Evolutionary conservation across 2,329 filamentous ascomycete species (phyloP).

Genomic region (Paradendryphiella salina): DNA sequence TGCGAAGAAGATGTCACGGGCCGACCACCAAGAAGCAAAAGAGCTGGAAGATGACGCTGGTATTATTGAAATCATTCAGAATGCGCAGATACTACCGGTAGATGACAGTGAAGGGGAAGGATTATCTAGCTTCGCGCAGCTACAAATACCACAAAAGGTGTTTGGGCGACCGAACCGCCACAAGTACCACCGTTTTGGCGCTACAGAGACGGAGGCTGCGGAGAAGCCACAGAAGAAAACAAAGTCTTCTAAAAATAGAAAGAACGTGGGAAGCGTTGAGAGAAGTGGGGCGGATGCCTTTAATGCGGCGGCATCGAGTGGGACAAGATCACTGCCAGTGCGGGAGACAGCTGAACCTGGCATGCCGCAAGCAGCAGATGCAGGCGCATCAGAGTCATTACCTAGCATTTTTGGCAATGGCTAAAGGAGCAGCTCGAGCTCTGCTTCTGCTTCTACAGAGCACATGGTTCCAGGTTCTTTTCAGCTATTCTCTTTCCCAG

Average conservation of each 20-base stretch:
- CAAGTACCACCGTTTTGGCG: slow-evolving; percentile 35
- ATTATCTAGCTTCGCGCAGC: slow-evolving; percentile 46
- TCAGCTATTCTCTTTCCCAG: too few species aligned
- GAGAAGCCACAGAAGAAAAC: slow-evolving; percentile 27
- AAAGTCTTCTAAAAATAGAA: slow-evolving; percentile 10
- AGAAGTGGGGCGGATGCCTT: not conserved
- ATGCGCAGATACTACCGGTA: slow-evolving; percentile 55
- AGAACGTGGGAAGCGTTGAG: not conserved
- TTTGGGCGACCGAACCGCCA: slow-evolving; percentile 48
- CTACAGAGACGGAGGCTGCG: slow-evolving; percentile 17
- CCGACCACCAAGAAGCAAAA: slow-evolving; percentile 59
- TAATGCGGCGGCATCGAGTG: not conserved
- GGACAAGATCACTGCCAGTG: not conserved
- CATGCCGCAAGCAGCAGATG: not conserved
- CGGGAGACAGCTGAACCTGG: not conserved
- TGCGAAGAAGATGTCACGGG: slow-evolving; percentile 71
- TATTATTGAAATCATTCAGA: slow-evolving; percentile 63
- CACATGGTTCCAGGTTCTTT: too few species aligned
- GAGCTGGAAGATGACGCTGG: slow-evolving; percentile 61
- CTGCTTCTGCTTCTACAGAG: not conserved
- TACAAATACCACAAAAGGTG: slow-evolving; percentile 50
- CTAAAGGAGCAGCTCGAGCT: not conserved
- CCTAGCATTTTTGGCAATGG: slow-evolving; percentile 11
- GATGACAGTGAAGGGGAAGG: slow-evolving; percentile 39
- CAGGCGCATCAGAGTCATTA: not conserved